These are phyloP conservation scores for Truncatella angustata DNA, from an alignment of 2,329 filamentous ascomycete genomes.

Conservation along the genomic window DNA sequence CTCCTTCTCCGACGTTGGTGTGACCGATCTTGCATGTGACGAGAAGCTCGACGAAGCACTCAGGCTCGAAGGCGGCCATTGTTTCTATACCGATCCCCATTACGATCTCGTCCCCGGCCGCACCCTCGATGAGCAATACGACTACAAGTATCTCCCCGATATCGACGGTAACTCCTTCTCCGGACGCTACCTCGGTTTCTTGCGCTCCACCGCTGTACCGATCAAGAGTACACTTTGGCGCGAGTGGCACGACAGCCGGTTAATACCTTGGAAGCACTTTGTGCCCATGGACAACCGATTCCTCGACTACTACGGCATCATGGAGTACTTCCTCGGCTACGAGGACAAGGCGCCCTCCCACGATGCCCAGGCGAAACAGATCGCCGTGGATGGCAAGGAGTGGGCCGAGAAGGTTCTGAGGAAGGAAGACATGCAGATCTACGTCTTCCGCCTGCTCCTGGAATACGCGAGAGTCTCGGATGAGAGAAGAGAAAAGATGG, in stretches of 20 bases:
- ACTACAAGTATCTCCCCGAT: conserved; percentile 69
- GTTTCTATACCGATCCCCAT: conserved; percentile 48
- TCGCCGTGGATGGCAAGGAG: conserved; percentile 62
- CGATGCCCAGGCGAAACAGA: conserved; percentile 60
- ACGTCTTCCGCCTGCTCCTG: conserved; percentile 61
- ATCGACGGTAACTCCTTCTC: conserved; percentile 74
- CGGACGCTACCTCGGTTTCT: conserved; percentile 66
- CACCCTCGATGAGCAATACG: conserved; percentile 52
- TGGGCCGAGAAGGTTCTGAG: conserved; percentile 70
- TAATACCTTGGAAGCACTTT: conserved; percentile 78
- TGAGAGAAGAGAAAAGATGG: conserved; percentile 50
- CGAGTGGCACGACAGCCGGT: conserved; percentile 76
- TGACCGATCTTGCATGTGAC: conserved; percentile 54
- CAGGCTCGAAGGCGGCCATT: conserved; percentile 33
- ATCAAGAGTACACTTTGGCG: conserved; percentile 77
- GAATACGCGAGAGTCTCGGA: conserved; percentile 60
- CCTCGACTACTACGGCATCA: conserved; percentile 67
- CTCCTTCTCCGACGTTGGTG: conserved; percentile 48
- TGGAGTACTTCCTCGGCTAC: conserved; percentile 73
- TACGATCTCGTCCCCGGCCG: conserved; percentile 39
- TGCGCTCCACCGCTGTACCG: conserved; percentile 66
- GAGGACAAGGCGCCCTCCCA: conserved; percentile 38
- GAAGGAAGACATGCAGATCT: conserved; percentile 72
- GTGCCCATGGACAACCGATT: conserved; percentile 77
- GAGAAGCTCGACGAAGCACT: conserved; percentile 24